Percentiles rank a stretch among this genome's conserved stretches.
Conservation (phyloP, 129 eudicot genomes). For the Flaveria trinervia region DNA sequence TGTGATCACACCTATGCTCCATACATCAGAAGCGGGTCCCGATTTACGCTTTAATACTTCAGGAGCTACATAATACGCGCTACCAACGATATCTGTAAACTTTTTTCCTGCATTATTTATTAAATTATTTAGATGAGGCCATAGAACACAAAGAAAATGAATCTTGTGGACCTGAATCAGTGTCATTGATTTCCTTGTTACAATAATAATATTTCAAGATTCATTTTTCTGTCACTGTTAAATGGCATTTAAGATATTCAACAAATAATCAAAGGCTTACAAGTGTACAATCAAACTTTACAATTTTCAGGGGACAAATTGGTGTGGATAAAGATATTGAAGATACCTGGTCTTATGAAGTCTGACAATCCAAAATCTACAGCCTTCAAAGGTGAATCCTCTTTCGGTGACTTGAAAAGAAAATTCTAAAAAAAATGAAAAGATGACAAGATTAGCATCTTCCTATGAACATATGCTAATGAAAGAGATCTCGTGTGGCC, state of each 20-base stretch:
- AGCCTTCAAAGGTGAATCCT: slow-evolving; percentile 86
- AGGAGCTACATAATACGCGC: slow-evolving; percentile 97
- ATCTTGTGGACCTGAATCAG: background rate
- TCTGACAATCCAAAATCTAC: slow-evolving; percentile 97
- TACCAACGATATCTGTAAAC: slow-evolving; percentile 89
- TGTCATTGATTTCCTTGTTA: slow-evolving; percentile 7
- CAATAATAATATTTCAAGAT: background rate
- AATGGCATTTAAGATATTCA: background rate
- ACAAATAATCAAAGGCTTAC: background rate
- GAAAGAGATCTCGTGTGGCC: slow-evolving; percentile 20
- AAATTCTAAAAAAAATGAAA: slow-evolving; percentile 63
- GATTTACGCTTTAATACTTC: slow-evolving; percentile 92
- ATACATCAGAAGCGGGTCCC: slow-evolving; percentile 94
- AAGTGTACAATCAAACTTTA: no score
- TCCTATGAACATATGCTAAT: background rate
- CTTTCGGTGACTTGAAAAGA: slow-evolving; percentile 77
- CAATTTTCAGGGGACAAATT: no score
- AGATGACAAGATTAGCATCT: background rate
- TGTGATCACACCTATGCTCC: slow-evolving; percentile 98
- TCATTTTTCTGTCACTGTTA: background rate
- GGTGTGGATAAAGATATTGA: background rate
- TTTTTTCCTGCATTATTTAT: slow-evolving; percentile 63
- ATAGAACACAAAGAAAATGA: slow-evolving; percentile 7
- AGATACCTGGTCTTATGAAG: slow-evolving; percentile 89
- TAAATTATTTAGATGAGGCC: background rate